Percentiles rank a stretch among this genome's conserved stretches.
Evolutionary conservation across 352 stramenopile genomes (phyloP).

Genomic region (Plasmopara viticola): DNA sequence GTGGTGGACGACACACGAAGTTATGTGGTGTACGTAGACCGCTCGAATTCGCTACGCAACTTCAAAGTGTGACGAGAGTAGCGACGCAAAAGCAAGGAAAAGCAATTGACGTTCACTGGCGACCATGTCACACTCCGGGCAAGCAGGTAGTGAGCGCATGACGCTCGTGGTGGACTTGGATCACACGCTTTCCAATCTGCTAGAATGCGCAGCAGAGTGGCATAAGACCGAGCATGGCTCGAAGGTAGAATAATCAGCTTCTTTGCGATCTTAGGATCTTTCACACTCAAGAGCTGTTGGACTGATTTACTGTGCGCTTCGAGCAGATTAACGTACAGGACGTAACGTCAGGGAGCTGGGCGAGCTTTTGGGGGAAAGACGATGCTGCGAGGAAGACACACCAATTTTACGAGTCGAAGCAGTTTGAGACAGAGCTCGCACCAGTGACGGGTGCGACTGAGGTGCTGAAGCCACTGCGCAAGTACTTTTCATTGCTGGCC

Average conservation of each 20-base stretch:
- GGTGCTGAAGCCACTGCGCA: constrained; percentile 50
- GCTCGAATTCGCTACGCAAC: constrained; percentile 3
- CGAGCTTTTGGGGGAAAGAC: constrained; percentile 24
- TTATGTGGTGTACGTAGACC: neutral
- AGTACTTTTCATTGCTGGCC: constrained; percentile 54
- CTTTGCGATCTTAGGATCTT: constrained; percentile 8
- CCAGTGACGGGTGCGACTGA: constrained; percentile 25
- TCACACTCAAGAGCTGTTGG: neutral
- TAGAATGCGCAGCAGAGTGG: constrained; percentile 42
- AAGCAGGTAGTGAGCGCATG: constrained; percentile 27
- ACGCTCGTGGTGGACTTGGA: constrained; percentile 61
- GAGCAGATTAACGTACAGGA: constrained; percentile 25
- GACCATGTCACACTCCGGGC: constrained; percentile 24
- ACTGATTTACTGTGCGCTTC: neutral
- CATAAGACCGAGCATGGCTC: constrained; percentile 37
- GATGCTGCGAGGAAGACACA: constrained; percentile 28
- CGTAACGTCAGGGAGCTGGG: constrained; percentile 23
- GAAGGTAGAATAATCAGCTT: constrained; percentile 16
- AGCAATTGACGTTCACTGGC: neutral
- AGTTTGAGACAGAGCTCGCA: constrained; percentile 35
- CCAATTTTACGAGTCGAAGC: constrained; percentile 47
- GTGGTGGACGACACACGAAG: neutral
- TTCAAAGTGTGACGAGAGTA: constrained; percentile 21
- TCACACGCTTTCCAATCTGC: constrained; percentile 47
- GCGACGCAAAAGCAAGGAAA: neutral